Evolutionary conservation across 495 filamentous ascomycete species (phyloP).

Genomic region (Penicillium crystallinum): DNA sequence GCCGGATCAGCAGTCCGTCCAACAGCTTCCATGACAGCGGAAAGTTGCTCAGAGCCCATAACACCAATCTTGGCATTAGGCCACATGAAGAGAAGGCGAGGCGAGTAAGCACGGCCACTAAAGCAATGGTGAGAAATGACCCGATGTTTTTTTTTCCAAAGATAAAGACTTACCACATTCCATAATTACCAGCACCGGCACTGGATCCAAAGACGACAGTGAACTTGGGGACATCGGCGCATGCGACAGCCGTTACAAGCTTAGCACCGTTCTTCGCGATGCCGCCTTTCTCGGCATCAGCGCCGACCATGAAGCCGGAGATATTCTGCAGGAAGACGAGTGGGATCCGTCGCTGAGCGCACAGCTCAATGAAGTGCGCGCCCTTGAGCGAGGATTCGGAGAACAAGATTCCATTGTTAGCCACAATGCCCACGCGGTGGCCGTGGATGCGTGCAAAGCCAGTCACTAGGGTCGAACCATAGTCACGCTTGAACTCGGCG

Average conservation of each 20-base stretch:
- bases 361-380: conserved; percentile 98
- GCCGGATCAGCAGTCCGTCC: conserved; percentile 78
- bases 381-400: conserved; percentile 86
- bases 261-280: conserved; percentile 99
- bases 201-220: conserved; percentile 89
- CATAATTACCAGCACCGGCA: conserved; percentile 74
- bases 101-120: conserved; percentile 88
- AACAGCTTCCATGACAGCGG: conserved; percentile 90
- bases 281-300: conserved; percentile 85
- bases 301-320: conserved; percentile 95
- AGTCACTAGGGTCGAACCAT: conserved; percentile 85
- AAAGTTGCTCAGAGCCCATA: conserved; percentile 93
- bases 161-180: conserved; percentile 57
- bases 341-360: conserved; percentile 81
- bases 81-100: conserved; percentile 94
- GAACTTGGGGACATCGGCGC: conserved; percentile 94
- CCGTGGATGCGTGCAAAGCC: conserved; percentile 90
- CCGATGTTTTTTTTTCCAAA: background rate
- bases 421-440: conserved; percentile 86
- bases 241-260: conserved; percentile 91
- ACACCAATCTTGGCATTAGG: conserved; percentile 92
- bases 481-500: conserved; percentile 90
- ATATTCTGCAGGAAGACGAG: conserved; percentile 96
- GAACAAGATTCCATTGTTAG: conserved; percentile 98
- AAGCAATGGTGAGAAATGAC: conserved; percentile 1